Evolutionary conservation across 2,329 filamentous ascomycete species (phyloP), one percentile per base, ranked within the genome.

Genomic region (Alternaria postmessia): DNA sequence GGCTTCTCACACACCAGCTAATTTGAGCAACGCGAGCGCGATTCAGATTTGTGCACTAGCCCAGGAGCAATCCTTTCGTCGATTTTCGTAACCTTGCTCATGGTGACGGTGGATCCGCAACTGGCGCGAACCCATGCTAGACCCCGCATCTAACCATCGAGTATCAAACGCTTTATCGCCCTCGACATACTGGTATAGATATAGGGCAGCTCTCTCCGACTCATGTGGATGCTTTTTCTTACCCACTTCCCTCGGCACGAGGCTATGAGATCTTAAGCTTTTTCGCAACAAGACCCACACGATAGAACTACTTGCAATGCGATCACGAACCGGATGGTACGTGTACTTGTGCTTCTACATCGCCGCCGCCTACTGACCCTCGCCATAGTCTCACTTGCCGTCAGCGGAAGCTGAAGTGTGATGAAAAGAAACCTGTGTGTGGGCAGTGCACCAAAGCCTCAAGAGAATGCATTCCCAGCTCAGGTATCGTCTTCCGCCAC

Each of bases 401-500:
- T 58, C 82, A 83, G 73, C 81, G 86, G 64, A 88, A 89, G 81
- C 81, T 89, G 63, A 89, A 89, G 80, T 89, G 87, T 76, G 86
- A 88, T 69, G 87, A 89, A 75, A 82, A 83, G 72, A 87, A 86
- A 64, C 87, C 87, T 11, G 75, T 83, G 38, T 89, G 87, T 70
- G 82, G 85, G 34, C 86, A 88, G 74, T 89, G 87, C 75, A 80
- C 80, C 70, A 87, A 88, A 74, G 87, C 86, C 5, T 84, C 82
- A 48, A 82, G 87, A 67, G 83, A 87, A 75, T 89, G 87, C 75
- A 79, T 86, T 46, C 85, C 85, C 24, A 87, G 85, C 69, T 86
- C 87, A 63, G 87, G 86, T 52, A 84, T 90, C 67, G 86, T 89
- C 44, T 90, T 89, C 69, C 85, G 88, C 56, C 88, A 90, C 75